phyloP scores from a whole-genome alignment of 106 monocot species.

The Ottelia alismoides region DNA sequence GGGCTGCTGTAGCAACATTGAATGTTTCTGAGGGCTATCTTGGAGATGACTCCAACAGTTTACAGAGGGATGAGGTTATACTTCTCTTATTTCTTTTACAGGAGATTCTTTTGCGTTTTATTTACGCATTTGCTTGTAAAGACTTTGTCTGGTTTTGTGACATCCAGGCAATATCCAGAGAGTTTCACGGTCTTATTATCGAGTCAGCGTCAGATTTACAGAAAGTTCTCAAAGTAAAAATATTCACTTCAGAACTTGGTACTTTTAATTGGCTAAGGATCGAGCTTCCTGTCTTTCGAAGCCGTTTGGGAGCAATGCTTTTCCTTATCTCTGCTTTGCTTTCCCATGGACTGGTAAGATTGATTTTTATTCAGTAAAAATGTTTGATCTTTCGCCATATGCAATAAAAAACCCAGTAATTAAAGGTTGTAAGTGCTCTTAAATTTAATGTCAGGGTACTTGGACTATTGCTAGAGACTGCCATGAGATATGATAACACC shows the following conservation, averaged over 20 bases:
- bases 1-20: slow-evolving; percentile 58
- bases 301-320: slow-evolving; percentile 77
- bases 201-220: slow-evolving; percentile 85
- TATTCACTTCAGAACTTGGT: slow-evolving; percentile 29
- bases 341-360: slow-evolving; percentile 77
- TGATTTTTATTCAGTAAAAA: too few species aligned
- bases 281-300: slow-evolving; percentile 58
- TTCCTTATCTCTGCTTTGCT: slow-evolving; percentile 94
- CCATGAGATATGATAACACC: too few species aligned
- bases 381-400: too few species aligned
- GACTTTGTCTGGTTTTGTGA: neutral
- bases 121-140: too few species aligned
- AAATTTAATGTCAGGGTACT: too few species aligned
- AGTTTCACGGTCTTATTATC: slow-evolving; percentile 59
- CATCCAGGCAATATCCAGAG: slow-evolving; percentile 40
- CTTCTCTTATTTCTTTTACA: too few species aligned
- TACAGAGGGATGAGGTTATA: slow-evolving; percentile 44
- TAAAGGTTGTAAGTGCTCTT: too few species aligned
- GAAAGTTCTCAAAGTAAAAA: slow-evolving; percentile 57
- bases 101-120: too few species aligned
- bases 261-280: slow-evolving; percentile 38
- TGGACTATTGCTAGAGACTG: too few species aligned
- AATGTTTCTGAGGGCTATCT: slow-evolving; percentile 16
- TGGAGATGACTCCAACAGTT: slow-evolving; percentile 18
- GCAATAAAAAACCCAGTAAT: too few species aligned